Evolutionary conservation across 192 early-diverging fungal genomes (phyloP), one percentile per base, ranked within the genome.

Genomic region (Fimicolochytrium jonesii): DNA sequence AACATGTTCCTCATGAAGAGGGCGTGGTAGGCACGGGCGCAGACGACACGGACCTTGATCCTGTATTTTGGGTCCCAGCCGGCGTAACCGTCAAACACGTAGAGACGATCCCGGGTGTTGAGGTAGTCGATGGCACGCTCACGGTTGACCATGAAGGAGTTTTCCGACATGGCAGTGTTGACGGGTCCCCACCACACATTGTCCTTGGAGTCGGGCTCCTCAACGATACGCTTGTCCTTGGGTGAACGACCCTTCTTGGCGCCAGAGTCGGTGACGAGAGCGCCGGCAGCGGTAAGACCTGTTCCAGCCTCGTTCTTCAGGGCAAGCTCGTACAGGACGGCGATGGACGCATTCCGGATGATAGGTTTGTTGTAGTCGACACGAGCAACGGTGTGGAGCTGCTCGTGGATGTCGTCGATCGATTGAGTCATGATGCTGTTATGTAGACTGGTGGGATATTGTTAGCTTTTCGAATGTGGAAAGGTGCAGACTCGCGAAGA

Each of bases 1-100:
- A 96, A 83, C 93, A 96, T 96, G 83, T 94, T 94, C 77, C 80
- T 81, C 93, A 96, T 96, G 76, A 96, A 96, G 61, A 96, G 73
- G 17, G 87, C 55, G 65, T 96, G 92, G 77, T 96, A 93, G 23
- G 92, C 91, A 48, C 91, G 84, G 25, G 90, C 81, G 66, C 89
- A 89, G 46, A 93, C 84, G 6, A 93, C 86, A 44, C 93, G 88
- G 35, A 96, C 84, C 79, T 96, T 96, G 68, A 92, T 82, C 53
- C 92, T 85, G 81, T 93, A 87, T 71, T 87, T 84, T 62, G 91
- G 87, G 68, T 96, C 92, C 87, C 90, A 92, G 33, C 93, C 93
- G 55, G 93, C 93, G 59, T 71, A 96, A 18, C 88, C 93, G 70
- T 93, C 91, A 72, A 96, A 87, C 60, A 93, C 86, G 64, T 92